Percentiles rank a stretch among this genome's conserved stretches.
These are phyloP conservation scores for Periconia sp. DNA, from an alignment of 2,329 filamentous ascomycete genomes.

Conservation along the genomic window DNA sequence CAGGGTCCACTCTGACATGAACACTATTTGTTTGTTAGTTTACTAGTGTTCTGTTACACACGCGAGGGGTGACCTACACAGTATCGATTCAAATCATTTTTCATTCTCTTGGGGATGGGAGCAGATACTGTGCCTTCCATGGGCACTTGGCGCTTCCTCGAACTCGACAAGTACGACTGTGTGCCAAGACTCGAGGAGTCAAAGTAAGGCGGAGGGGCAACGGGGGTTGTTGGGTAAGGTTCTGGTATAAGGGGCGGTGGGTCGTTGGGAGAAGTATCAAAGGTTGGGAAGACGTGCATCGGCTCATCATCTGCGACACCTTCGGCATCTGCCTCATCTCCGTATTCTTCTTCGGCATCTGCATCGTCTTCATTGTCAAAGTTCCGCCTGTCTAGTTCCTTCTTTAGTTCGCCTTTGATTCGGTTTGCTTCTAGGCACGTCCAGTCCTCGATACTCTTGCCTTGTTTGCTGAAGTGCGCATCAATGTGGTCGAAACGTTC, in stretches of 20 bases:
- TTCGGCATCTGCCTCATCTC: not conserved
- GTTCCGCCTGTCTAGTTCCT: conserved; percentile 16
- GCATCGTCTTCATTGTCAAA: conserved; percentile 23
- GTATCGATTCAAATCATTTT: conserved; percentile 5
- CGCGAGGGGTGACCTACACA: conserved; percentile 5
- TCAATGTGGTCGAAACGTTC: conserved; percentile 75
- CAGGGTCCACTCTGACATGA: conserved; percentile 6
- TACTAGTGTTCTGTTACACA: not conserved
- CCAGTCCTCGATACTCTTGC: conserved; percentile 61
- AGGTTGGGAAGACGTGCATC: not conserved
- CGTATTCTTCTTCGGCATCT: conserved; percentile 6
- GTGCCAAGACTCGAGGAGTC: not conserved
- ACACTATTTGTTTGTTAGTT: conserved; percentile 6
- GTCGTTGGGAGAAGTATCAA: not conserved
- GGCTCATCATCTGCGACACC: not conserved
- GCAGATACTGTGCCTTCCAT: not conserved
- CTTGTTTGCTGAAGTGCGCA: conserved; percentile 63
- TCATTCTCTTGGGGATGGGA: not conserved
- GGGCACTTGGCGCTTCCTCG: conserved; percentile 4
- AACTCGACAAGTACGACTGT: not conserved
- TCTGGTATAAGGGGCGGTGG: not conserved
- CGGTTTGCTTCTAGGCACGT: conserved; percentile 42
- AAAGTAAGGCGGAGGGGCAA: not conserved
- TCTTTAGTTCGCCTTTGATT: conserved; percentile 32
- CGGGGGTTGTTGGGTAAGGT: not conserved